Percentiles rank a stretch among this genome's conserved stretches.
These are phyloP conservation scores for Solanum lycopersicoides DNA, from an alignment of 257 asterid genomes.

Conservation along the genomic window DNA sequence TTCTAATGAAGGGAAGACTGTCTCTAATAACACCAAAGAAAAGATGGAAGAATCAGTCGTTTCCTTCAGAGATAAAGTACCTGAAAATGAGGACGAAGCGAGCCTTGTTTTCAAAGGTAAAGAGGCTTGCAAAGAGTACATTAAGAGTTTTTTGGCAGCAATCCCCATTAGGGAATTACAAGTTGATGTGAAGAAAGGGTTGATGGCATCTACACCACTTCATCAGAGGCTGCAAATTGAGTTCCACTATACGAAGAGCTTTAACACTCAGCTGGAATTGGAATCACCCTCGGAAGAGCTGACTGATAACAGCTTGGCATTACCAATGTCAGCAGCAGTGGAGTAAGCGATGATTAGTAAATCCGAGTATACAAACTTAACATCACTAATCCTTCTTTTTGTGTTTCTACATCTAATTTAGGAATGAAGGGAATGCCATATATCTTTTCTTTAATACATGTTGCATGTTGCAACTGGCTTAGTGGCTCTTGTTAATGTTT, in stretches of 20 bases:
- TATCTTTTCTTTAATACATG: background rate
- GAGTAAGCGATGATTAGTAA: slow-evolving; percentile 2
- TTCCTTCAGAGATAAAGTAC: slow-evolving; percentile 16
- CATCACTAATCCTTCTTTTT: slow-evolving; percentile 2
- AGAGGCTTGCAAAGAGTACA: slow-evolving; percentile 60
- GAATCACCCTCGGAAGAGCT: slow-evolving; percentile 10
- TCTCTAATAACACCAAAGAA: background rate
- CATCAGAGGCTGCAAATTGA: slow-evolving; percentile 66
- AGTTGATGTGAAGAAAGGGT: slow-evolving; percentile 47
- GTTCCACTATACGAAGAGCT: slow-evolving; percentile 37
- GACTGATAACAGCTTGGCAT: slow-evolving; percentile 1
- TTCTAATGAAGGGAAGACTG: background rate
- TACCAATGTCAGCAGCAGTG: background rate
- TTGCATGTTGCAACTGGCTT: background rate
- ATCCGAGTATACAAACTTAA: background rate
- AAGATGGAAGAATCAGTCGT: slow-evolving; percentile 13
- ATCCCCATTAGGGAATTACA: slow-evolving; percentile 55
- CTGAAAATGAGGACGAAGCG: background rate
- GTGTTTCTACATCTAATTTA: background rate
- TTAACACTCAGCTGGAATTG: background rate
- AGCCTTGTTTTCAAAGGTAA: slow-evolving; percentile 18
- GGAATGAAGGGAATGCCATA: background rate
- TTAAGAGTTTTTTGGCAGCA: slow-evolving; percentile 61
- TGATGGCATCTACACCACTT: slow-evolving; percentile 41
- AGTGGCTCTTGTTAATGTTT: background rate